Base-by-base conservation (phyloP, 1,139 yeast genomes). In the Yamadazyma siamensis region DNA sequence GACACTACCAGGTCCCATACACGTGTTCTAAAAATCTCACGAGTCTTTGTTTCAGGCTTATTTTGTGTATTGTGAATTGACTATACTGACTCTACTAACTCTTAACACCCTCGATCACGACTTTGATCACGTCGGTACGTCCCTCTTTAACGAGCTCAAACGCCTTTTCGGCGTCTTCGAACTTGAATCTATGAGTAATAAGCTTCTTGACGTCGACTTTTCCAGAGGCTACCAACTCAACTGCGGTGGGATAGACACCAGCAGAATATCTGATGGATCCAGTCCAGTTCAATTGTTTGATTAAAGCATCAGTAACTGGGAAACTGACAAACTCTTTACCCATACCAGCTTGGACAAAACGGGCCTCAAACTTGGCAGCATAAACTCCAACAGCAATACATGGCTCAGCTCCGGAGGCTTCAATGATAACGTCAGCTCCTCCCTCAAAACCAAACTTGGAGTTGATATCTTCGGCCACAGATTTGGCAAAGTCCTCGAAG, bases 101-200 rank as follows among this genome's bases (percentile, higher is more conserved):
- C 16, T 33, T 36, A 6, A 43, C 46, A 2, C 84, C 86, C 30
- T 65, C 72, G 39, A 80, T 80, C 49, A 80, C 66, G 25, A 78
- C 78, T 58, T 80, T 80, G 46, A 78, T 70, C 15, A 77, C 75
- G 35, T 77, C 48, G 19, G 39, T 35, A 20, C 46, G 67, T 16
- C 78, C 74, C 26, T 60, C 58, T 33, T 60, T 64, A 27, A 78
- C 80, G 35, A 73, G 66, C 38, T 80, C 79, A 56, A 83, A 86
- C 1, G 95, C 95, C 43, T 77, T 70, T 38, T 71, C 70, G 6
- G 94, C 85, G 21, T 85, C 80, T 30, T 73, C 73, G 47, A 83
- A 81, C 35, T 65, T 55, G 64, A 72, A 83, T 41, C 79, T 68
- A 55, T 84, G 84, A 10, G 94, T 81, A 45, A 86, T 75, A 41